Conservation (phyloP, 1,139 yeast genomes). For the Debaryomyces robertsiae region DNA sequence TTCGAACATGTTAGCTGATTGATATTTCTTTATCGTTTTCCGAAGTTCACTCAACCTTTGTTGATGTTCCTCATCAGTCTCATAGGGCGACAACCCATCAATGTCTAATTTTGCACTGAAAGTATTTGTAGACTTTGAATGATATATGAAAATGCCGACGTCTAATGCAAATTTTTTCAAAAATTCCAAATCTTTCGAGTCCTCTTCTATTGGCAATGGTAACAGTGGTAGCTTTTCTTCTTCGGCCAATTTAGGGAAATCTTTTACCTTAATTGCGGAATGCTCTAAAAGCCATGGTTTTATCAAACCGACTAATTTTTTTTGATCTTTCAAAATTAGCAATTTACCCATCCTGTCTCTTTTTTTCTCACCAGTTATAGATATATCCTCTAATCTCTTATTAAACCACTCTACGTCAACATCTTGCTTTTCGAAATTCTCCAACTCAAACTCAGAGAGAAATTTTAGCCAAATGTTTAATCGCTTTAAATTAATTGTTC, state of each 20-base stretch:
- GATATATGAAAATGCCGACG: conserved; percentile 65
- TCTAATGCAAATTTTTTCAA: conserved; percentile 65
- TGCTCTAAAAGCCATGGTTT: conserved; percentile 69
- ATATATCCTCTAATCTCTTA: conserved; percentile 76
- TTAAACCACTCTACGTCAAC: conserved; percentile 93
- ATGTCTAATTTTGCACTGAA: conserved; percentile 66
- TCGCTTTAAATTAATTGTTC: conserved; percentile 74
- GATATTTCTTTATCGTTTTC: conserved; percentile 61
- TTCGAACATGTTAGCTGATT: conserved; percentile 67
- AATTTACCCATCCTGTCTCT: conserved; percentile 68
- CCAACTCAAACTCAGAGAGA: conserved; percentile 72
- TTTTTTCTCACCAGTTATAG: conserved; percentile 69
- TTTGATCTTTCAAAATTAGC: conserved; percentile 71
- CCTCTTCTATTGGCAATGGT: conserved; percentile 50
- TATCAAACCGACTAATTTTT: conserved; percentile 58
- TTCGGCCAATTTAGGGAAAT: conserved; percentile 40
- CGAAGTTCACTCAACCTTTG: conserved; percentile 49
- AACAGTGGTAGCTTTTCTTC: conserved; percentile 51
- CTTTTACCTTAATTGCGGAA: conserved; percentile 27
- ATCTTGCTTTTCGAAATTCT: conserved; percentile 76
- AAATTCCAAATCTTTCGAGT: conserved; percentile 55
- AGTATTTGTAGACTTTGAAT: conserved; percentile 55
- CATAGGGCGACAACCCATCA: conserved; percentile 71
- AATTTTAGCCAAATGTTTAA: conserved; percentile 73
- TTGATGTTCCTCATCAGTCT: conserved; percentile 62